Base-by-base conservation (phyloP, 2,329 filamentous ascomycete genomes). In the Anthostomella pinea region DNA sequence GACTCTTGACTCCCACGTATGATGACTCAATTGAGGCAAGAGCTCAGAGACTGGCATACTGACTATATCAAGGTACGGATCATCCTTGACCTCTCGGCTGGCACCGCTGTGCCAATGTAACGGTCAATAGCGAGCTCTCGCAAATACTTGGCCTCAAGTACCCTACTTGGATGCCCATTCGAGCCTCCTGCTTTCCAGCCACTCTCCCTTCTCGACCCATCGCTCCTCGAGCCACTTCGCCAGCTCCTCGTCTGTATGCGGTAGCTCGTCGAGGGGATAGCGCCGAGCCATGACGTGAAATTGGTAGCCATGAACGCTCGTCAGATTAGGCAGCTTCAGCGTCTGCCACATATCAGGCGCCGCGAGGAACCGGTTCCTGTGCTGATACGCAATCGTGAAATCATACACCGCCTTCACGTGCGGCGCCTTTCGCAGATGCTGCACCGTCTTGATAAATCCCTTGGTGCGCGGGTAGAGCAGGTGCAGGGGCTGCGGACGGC, bases 401-500 rank as follows among this genome's bases (percentile, higher is more conserved):
- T 79, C 72, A 56, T 78, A 77, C 14, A 77, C 68, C 7, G 73
- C 72, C 48, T 67, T 72, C 30, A 77, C 61, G 30, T 77, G 72
- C 11, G 68, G 60, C 11, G 71, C 64, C 39, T 65, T 63, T 29
- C 72, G 60, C 34, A 82, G 61, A 39, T 77, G 70, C 53, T 75
- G 70, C 8, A 81, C 73, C 2, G 72, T 77, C 18, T 75, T 69
- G 30, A 80, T 66, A 55, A 83, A 82, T 33, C 77, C 77, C 54
- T 75, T 80, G 14, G 71, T 78, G 20, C 76, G 69, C 15, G 77
- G 77, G 48, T 79, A 80, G 13, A 82, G 66, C 9, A 79, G 66
- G 56, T 83, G 73, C 56, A 67, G 65, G 6, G 75, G 76, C 43
- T 77, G 65, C 2, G 69, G 67, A 30, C 68, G 69, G 43, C 64